Base-by-base conservation (phyloP, 768 basidiomycete species). In the Filobasidium floriforme region DNA sequence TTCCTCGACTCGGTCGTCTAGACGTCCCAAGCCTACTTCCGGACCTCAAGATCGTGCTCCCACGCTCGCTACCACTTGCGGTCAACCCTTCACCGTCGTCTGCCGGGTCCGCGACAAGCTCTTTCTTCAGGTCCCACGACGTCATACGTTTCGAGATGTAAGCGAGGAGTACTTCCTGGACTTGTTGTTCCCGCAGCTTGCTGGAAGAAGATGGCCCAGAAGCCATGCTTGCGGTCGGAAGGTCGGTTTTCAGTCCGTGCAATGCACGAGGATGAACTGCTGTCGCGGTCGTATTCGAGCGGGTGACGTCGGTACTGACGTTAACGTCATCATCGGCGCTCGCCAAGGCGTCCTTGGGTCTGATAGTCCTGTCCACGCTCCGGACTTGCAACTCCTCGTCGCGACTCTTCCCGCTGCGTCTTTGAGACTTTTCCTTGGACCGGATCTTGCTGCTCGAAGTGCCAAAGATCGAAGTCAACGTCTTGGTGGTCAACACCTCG, bases 171-270 rank as follows among this genome's bases (percentile, higher is more conserved):
- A 57, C 54, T 57, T 57, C 54, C 15, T 57, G 54, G 19, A 57
- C 54, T 32, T 57, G 54, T 28, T 57, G 54, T 15, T 57, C 54
- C 26, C 54, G 22, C 5, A 57, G 54, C 15, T 57, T 57, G 24
- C 54, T 32, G 22, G 12, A 15, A 5, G 54, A 24, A 22, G 19
- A 15, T 24, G 54, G 54, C 26, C 22, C 24, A 4, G 54, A 2
- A n/a, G 54, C 6, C 15, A 14, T 15, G 12, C 19, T 15, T 6
- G 54, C 15, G 29, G 54, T 57, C 12, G 26, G 19, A 57, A 22
- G 18, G 15, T 49, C 46, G 22, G 46, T 22, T 14, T 49, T 15
- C 5, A 15, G 46, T 49, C 22, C 22, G 3, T 15, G 46, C 22
- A 49, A 6, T 2, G 15, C 46, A 15, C 12, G 22, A 49, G 3